Conservation (phyloP, 768 basidiomycete genomes). For the Cystobasidiopsis lactophilus region DNA sequence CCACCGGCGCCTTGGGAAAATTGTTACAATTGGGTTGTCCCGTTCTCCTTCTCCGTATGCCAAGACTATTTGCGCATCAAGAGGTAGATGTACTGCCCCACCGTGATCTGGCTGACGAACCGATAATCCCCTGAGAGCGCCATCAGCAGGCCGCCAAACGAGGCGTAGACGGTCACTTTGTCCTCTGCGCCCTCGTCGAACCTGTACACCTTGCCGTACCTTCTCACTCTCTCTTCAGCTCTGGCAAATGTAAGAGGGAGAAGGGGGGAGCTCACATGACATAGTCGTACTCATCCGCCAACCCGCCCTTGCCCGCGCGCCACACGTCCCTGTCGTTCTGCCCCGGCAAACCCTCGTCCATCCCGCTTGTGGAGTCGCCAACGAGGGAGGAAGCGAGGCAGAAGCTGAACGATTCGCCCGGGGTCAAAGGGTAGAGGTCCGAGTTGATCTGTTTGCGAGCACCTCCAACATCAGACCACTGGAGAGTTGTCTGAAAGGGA, state of each 20-base stretch:
- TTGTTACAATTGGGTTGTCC: no score
- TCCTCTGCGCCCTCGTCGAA: constrained; percentile 71
- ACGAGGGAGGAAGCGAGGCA: constrained; percentile 63
- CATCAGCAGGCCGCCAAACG: constrained; percentile 87
- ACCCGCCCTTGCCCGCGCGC: constrained; percentile 46
- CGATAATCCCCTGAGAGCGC: constrained; percentile 78
- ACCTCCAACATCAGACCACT: background rate
- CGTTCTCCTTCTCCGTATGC: no score
- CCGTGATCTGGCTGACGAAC: constrained; percentile 72
- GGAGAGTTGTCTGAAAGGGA: background rate
- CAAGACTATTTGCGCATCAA: constrained; percentile 47
- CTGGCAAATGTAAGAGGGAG: background rate
- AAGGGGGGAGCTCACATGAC: constrained; percentile 65
- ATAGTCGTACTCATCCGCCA: constrained; percentile 94
- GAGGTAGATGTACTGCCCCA: constrained; percentile 80
- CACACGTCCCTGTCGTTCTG: constrained; percentile 39
- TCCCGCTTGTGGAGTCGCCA: constrained; percentile 30
- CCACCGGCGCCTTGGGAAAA: no score
- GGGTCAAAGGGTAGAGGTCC: constrained; percentile 58
- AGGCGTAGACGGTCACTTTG: constrained; percentile 86
- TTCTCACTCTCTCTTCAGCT: background rate
- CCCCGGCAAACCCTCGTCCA: constrained; percentile 27
- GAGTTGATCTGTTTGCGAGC: constrained; percentile 33
- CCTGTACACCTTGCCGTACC: constrained; percentile 56
- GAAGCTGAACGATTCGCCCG: constrained; percentile 53